Evolutionary conservation across 345 rosid genomes (phyloP).

Genomic region (Hypericum perforatum): DNA sequence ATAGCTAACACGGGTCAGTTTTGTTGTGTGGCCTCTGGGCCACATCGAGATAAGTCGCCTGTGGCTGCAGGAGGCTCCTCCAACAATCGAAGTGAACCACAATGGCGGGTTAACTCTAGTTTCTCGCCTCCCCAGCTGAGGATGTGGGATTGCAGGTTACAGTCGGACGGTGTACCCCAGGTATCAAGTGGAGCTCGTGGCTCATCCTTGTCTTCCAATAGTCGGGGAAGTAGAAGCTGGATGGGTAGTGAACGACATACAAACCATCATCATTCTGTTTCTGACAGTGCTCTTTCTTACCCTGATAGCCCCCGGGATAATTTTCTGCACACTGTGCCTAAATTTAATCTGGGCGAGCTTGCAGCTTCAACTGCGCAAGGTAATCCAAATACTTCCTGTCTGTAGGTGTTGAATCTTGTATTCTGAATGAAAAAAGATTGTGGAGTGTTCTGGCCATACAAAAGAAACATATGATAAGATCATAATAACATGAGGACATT

Average conservation of each 20-base stretch:
- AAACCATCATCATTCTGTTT: constrained; percentile 56
- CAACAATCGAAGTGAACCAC: constrained; percentile 34
- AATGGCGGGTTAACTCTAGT: constrained; percentile 73
- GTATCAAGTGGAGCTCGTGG: constrained; percentile 31
- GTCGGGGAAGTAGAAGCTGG: constrained; percentile 45
- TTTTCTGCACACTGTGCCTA: constrained; percentile 38
- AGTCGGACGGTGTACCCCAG: constrained; percentile 35
- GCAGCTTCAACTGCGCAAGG: constrained; percentile 38
- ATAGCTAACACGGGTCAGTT: constrained; percentile 90
- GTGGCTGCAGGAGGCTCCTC: constrained; percentile 31
- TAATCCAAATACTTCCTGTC: constrained; percentile 14
- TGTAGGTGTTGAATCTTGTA: not conserved
- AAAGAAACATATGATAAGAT: too few relatives aligned
- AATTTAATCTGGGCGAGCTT: constrained; percentile 32
- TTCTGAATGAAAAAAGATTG: not conserved
- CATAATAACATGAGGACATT: too few relatives aligned
- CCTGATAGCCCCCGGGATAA: constrained; percentile 44
- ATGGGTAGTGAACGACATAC: constrained; percentile 32
- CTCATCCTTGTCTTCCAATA: constrained; percentile 33
- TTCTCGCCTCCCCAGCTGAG: constrained; percentile 65
- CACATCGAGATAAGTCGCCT: constrained; percentile 60
- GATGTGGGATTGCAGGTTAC: constrained; percentile 54
- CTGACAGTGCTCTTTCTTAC: constrained; percentile 56
- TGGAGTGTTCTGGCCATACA: not conserved
- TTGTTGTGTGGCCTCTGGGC: constrained; percentile 97